A percentile compares a stretch with the other conserved stretches of the same genome.
Evolutionary conservation across 1,284 basidiomycete species (phyloP).

Genomic region (Ganoderma meredithae): DNA sequence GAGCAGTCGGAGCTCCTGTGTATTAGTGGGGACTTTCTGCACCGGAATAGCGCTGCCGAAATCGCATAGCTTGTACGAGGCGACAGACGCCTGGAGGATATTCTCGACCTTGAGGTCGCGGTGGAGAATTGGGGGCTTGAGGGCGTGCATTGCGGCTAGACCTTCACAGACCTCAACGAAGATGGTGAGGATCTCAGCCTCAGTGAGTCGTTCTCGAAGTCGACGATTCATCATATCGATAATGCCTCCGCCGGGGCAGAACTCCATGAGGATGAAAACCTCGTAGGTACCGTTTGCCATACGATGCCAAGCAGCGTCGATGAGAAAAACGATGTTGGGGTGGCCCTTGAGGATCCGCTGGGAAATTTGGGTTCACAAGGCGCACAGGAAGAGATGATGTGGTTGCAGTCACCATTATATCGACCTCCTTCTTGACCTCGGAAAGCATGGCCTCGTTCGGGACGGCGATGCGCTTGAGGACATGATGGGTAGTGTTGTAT

Average conservation of each 20-base stretch:
- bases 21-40: constrained; percentile 73
- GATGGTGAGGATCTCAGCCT: constrained; percentile 96
- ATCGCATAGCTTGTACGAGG: constrained; percentile 95
- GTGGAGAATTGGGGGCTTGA: constrained; percentile 89
- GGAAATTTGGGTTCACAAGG: constrained; percentile 26
- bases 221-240: constrained; percentile 99
- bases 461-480: constrained; percentile 96
- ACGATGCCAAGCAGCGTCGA: constrained; percentile 92
- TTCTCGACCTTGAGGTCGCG: constrained; percentile 99
- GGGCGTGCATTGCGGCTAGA: constrained; percentile 95
- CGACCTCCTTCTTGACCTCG: constrained; percentile 98
- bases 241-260: constrained; percentile 93
- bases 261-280: constrained; percentile 99
- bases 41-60: constrained; percentile 94
- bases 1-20: constrained; percentile 84
- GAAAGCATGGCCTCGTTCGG: constrained; percentile 88
- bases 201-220: constrained; percentile 91
- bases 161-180: constrained; percentile 96
- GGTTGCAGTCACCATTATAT: constrained; percentile 86
- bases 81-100: constrained; percentile 82
- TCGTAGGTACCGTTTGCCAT: constrained; percentile 88
- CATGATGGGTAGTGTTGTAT: constrained; percentile 91
- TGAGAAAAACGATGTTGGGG: constrained; percentile 92
- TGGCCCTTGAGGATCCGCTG: constrained; percentile 89
- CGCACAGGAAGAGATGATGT: constrained; percentile 33